Percentiles rank a stretch among this genome's conserved stretches.
Evolutionary conservation across 352 stramenopile species (phyloP).

Genomic region (Globisporangium radiosum): DNA sequence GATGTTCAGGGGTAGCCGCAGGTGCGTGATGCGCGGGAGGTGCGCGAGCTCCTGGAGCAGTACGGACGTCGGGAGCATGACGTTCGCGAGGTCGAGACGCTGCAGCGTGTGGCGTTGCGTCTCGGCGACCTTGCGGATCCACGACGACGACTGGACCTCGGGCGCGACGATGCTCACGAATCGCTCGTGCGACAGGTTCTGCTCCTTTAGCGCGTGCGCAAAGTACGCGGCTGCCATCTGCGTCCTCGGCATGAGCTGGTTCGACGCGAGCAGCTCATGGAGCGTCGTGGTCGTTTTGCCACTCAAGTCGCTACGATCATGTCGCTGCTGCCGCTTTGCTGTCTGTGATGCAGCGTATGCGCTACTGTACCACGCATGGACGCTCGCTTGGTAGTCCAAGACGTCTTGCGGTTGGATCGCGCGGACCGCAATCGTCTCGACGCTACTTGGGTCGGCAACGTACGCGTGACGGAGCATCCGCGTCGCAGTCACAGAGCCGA

Average conservation of each 20-base stretch:
- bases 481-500: slow-evolving; percentile 24
- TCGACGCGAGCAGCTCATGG: not conserved
- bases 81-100: slow-evolving; percentile 51
- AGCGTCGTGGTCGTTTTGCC: slow-evolving; percentile 7
- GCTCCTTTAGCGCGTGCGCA: slow-evolving; percentile 35
- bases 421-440: slow-evolving; percentile 3
- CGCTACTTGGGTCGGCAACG: slow-evolving; percentile 8
- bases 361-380: slow-evolving; percentile 28
- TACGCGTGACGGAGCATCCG: slow-evolving; percentile 55
- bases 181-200: slow-evolving; percentile 33
- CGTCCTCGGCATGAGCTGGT: slow-evolving; percentile 37
- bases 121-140: slow-evolving; percentile 42
- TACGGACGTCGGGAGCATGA: slow-evolving; percentile 51
- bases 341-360: slow-evolving; percentile 1
- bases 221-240: slow-evolving; percentile 42
- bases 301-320: not conserved
- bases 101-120: slow-evolving; percentile 55
- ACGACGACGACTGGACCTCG: slow-evolving; percentile 42
- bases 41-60: slow-evolving; percentile 48
- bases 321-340: not conserved
- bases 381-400: slow-evolving; percentile 11
- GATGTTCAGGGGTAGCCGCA: slow-evolving; percentile 56
- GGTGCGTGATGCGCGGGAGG: slow-evolving; percentile 48
- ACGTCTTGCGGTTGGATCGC: slow-evolving; percentile 5
- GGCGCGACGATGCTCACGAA: slow-evolving; percentile 67